Conservation (phyloP, 2,329 filamentous ascomycete genomes). For the Bimuria novae-zelandiae region DNA sequence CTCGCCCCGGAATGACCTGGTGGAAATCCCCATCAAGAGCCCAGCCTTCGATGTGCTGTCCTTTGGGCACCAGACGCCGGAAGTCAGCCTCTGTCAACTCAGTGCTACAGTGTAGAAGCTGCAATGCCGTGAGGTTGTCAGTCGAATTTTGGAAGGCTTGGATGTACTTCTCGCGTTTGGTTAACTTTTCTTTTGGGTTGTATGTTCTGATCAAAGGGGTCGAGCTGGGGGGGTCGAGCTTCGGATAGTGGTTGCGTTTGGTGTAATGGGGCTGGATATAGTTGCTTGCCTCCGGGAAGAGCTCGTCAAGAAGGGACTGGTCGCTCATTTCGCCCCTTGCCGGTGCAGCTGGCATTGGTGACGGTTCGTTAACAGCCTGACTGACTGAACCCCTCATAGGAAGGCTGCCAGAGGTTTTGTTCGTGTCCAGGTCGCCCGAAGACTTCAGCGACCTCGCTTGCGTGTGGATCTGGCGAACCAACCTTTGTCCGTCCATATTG, state of each 20-base stretch:
- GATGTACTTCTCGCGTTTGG: conserved; percentile 23
- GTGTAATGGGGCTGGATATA: conserved; percentile 21
- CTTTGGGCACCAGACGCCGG: conserved; percentile 65
- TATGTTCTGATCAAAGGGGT: conserved; percentile 16
- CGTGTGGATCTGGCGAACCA: conserved; percentile 19
- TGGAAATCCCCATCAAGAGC: conserved; percentile 60
- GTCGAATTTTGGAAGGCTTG: conserved; percentile 28
- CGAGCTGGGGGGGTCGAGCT: conserved; percentile 30
- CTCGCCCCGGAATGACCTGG: conserved; percentile 67
- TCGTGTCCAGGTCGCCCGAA: conserved; percentile 9
- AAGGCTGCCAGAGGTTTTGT: neutral
- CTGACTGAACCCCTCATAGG: neutral
- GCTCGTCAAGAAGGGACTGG: conserved; percentile 52
- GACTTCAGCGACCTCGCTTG: conserved; percentile 21
- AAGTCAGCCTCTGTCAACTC: conserved; percentile 71
- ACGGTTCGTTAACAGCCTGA: neutral
- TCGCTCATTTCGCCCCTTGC: conserved; percentile 20
- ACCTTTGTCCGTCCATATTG: conserved; percentile 15
- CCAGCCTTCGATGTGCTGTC: conserved; percentile 71
- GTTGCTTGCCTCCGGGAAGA: conserved; percentile 57
- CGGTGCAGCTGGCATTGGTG: conserved; percentile 5
- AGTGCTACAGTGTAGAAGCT: conserved; percentile 57
- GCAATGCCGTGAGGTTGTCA: conserved; percentile 52
- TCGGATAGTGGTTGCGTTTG: conserved; percentile 30
- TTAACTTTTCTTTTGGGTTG: conserved; percentile 7